phyloP scores from a whole-genome alignment of 2,329 filamentous ascomycete genomes.

The Emmonsia crescens region DNA sequence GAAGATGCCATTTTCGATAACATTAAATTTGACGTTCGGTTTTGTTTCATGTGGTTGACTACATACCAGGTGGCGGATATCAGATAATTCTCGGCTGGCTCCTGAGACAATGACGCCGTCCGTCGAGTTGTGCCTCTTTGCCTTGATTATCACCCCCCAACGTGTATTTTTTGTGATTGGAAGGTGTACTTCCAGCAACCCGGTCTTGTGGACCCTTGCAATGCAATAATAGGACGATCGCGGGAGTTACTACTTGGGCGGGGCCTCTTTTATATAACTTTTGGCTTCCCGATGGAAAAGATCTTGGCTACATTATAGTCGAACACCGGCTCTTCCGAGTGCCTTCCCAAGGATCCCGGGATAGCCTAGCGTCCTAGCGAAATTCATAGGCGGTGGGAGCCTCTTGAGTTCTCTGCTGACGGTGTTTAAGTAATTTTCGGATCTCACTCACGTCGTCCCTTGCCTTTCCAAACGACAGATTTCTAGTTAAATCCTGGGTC shows the following conservation, averaged over 20 bases:
- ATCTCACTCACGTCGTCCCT: neutral
- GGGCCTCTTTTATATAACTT: neutral
- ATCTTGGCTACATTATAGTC: neutral
- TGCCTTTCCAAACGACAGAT: neutral
- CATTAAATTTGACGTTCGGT: neutral
- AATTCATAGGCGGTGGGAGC: neutral
- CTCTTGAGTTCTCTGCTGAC: neutral
- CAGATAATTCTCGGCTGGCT: neutral
- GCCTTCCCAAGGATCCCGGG: neutral
- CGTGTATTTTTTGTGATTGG: neutral
- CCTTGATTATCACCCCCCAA: neutral
- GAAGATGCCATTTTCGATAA: neutral
- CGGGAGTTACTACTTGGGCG: neutral
- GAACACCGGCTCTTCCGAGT: neutral
- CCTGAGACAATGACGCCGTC: too few relatives aligned
- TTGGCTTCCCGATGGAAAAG: too few relatives aligned
- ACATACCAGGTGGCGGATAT: neutral
- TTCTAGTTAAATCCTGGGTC: neutral
- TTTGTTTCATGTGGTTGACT: too few relatives aligned
- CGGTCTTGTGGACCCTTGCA: neutral
- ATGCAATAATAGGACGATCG: neutral
- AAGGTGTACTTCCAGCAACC: neutral
- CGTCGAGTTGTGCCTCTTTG: neutral
- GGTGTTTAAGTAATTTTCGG: neutral
- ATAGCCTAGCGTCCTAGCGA: neutral